Base-by-base conservation (phyloP, 2,329 filamentous ascomycete genomes). In the Phyllachora maydis region DNA sequence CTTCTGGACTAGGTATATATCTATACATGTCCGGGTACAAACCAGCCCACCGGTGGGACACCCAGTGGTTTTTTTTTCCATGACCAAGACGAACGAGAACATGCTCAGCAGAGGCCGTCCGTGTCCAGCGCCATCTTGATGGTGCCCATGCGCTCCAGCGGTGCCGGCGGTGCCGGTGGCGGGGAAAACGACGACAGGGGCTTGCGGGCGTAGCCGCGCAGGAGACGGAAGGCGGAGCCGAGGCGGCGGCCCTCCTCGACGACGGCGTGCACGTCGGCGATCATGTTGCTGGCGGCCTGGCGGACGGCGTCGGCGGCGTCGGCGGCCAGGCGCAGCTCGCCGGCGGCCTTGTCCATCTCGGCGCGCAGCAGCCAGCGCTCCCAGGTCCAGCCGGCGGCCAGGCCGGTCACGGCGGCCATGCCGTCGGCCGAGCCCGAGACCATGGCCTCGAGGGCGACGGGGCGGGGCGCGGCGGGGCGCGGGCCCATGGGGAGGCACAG, bases 331-430 rank as follows among this genome's bases (percentile, higher is more conserved):
- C 62, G 46, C 30, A 60, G 46, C 41, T 79, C 71, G 14, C 77
- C 75, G 40, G 79, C 56, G 4, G 57, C 56, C 46, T 64, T 88
- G 54, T 93, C 83, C 50, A 73, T 65, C 51, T 88, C 77, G 38
- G 85, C 63, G 40, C 81, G 78, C 34, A 93, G 52, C 45, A 95
- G 64, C 88, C 88, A 98, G 44, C 79, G 76, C 60, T 98, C 88
- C 85, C 83, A 98, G 43, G 72, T 71, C 71, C 82, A 88, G 14
- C 75, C 72, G 4, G 81, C 88, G 1, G 85, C 67, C 19, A 95
- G 52, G 11, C 83, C 83, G 8, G 77, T 75, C 33, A 92, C 56
- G 35, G 65, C 69, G 2, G 78, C 77, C 9, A 72, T 65, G 40
- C 70, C 65, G 23, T 70, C 65, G 0, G 75, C 81, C 36, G 64